Conservation (phyloP, 1,139 yeast species). For the Suhomyces guaymorum region DNA sequence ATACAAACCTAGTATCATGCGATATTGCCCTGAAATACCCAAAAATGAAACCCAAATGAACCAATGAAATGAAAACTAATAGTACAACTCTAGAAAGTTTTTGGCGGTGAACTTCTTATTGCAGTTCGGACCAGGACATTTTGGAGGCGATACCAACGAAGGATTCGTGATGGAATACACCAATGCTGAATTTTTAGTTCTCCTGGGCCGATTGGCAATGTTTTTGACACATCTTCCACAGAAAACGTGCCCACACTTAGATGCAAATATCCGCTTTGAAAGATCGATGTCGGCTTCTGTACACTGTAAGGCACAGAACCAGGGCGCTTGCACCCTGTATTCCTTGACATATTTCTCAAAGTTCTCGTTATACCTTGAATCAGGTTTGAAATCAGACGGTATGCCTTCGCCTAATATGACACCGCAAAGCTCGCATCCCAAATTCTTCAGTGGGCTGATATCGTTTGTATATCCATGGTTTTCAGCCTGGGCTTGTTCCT, state of each 20-base stretch:
- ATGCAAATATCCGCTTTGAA: constrained; percentile 66
- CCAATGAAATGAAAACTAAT: constrained; percentile 9
- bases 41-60: constrained; percentile 2
- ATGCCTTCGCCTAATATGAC: constrained; percentile 70
- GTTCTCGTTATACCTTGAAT: constrained; percentile 29
- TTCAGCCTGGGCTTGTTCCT: constrained; percentile 24
- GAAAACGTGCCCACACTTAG: constrained; percentile 81
- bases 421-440: constrained; percentile 72
- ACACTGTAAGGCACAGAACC: constrained; percentile 54
- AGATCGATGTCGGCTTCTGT: constrained; percentile 59
- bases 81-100: constrained; percentile 40
- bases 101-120: constrained; percentile 34
- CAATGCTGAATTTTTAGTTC: constrained; percentile 12
- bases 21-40: no score
- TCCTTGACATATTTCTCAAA: constrained; percentile 30
- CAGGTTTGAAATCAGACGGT: constrained; percentile 49
- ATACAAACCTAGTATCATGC: no score
- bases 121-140: constrained; percentile 49
- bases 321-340: constrained; percentile 57
- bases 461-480: constrained; percentile 39
- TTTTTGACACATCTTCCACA: constrained; percentile 82
- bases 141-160: constrained; percentile 46
- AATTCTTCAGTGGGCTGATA: constrained; percentile 29
- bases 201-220: constrained; percentile 45
- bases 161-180: constrained; percentile 46